Evolutionary conservation across 2,329 filamentous ascomycete species (phyloP).

Genomic region (Hawksworthiomyces lignivorus): DNA sequence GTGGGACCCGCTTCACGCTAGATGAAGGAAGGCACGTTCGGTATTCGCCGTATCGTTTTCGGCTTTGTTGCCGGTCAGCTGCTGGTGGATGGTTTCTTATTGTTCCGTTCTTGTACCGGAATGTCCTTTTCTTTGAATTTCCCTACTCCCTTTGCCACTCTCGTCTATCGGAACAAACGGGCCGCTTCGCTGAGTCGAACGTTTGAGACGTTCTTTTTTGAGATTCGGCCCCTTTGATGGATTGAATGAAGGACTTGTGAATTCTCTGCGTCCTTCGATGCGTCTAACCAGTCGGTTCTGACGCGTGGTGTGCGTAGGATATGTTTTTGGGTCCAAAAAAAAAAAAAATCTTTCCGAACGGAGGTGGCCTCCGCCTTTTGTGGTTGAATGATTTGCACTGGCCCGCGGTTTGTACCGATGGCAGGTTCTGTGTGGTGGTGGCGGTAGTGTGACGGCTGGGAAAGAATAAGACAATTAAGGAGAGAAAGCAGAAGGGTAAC

Average conservation of each 20-base stretch:
- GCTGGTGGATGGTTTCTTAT: too few relatives aligned
- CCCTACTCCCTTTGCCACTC: too few relatives aligned
- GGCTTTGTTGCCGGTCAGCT: too few relatives aligned
- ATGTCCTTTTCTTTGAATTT: too few relatives aligned
- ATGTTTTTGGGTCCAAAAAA: background rate
- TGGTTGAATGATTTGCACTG: slow-evolving; percentile 5
- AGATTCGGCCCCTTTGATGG: too few relatives aligned
- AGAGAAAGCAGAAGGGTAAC: background rate
- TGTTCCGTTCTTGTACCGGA: too few relatives aligned
- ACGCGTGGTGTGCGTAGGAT: background rate
- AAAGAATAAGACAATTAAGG: background rate
- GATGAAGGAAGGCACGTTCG: background rate
- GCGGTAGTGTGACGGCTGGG: slow-evolving; percentile 7
- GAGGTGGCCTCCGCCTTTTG: slow-evolving; percentile 9
- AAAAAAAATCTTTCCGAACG: slow-evolving; percentile 6
- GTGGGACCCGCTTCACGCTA: background rate
- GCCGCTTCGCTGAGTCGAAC: too few relatives aligned
- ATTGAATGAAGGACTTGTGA: too few relatives aligned
- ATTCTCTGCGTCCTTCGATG: background rate
- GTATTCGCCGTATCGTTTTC: too few relatives aligned
- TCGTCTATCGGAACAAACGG: too few relatives aligned
- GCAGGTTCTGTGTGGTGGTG: slow-evolving; percentile 4
- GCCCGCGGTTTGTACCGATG: slow-evolving; percentile 4
- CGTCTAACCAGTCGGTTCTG: background rate
- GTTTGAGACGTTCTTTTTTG: too few relatives aligned